Percentiles rank a stretch among this genome's conserved stretches.
These are phyloP conservation scores for Globisporangium rhizosaccharum DNA, from an alignment of 352 stramenopile species.

Conservation along the genomic window DNA sequence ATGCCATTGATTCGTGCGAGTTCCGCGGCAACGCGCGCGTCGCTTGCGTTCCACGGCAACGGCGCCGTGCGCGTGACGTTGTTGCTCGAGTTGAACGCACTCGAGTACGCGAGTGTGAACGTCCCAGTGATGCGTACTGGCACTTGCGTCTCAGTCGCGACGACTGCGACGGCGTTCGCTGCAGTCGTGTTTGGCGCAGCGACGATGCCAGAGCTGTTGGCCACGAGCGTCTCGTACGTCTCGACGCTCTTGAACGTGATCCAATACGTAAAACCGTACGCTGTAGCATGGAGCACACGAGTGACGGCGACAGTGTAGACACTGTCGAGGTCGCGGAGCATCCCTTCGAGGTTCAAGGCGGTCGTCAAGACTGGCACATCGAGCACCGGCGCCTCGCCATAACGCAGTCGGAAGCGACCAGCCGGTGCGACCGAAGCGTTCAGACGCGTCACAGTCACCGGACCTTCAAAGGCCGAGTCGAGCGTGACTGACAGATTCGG, in stretches of 20 bases:
- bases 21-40: constrained; percentile 18
- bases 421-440: constrained; percentile 19
- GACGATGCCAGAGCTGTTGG: constrained; percentile 17
- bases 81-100: constrained; percentile 31
- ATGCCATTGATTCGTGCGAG: constrained; percentile 44
- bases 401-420: constrained; percentile 34
- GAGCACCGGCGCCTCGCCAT: constrained; percentile 23
- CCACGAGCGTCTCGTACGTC: constrained; percentile 24
- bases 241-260: constrained; percentile 57
- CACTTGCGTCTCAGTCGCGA: constrained; percentile 21
- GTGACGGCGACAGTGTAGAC: constrained; percentile 32
- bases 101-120: constrained; percentile 47
- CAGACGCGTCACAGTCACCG: constrained; percentile 14
- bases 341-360: constrained; percentile 24
- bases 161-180: constrained; percentile 8
- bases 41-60: constrained; percentile 54
- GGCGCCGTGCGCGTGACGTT: constrained; percentile 19
- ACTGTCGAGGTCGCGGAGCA: constrained; percentile 21
- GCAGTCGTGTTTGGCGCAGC: constrained; percentile 9
- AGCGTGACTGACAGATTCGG: constrained; percentile 26
- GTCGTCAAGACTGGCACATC: constrained; percentile 17
- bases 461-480: constrained; percentile 40
- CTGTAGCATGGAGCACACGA: constrained; percentile 11
- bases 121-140: constrained; percentile 39
- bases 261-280: constrained; percentile 41